A percentile compares a stretch with the other conserved stretches of the same genome.
These are phyloP conservation scores for Pseudohyphozyma bogoriensis DNA, from an alignment of 768 basidiomycete genomes.

Conservation along the genomic window DNA sequence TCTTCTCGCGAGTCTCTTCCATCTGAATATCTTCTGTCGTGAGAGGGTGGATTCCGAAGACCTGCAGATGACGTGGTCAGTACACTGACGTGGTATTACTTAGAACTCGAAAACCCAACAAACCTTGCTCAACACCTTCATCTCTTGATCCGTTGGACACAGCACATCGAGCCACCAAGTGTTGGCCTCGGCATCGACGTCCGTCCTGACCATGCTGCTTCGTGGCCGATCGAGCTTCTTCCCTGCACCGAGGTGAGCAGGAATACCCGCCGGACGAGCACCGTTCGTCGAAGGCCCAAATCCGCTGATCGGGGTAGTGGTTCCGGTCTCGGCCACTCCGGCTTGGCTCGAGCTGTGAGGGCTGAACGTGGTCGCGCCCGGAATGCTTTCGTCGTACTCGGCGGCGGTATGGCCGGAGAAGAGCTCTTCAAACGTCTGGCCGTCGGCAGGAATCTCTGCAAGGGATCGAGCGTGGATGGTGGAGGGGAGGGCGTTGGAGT, in stretches of 20 bases:
- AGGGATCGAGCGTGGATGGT: slow-evolving; percentile 92
- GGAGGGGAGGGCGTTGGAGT: slow-evolving; percentile 79
- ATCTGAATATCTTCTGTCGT: slow-evolving; percentile 99
- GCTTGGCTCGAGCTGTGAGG: not conserved
- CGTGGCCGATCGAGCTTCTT: not conserved
- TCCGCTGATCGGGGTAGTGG: slow-evolving; percentile 21
- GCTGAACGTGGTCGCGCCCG: not conserved
- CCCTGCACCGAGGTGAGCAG: slow-evolving; percentile 19
- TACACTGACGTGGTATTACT: not conserved
- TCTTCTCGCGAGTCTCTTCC: slow-evolving; percentile 99
- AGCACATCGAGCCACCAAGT: slow-evolving; percentile 98
- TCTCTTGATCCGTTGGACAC: slow-evolving; percentile 92
- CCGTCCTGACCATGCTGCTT: slow-evolving; percentile 7
- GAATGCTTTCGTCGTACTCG: slow-evolving; percentile 21
- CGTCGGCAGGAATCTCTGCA: slow-evolving; percentile 84
- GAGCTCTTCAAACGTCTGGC: slow-evolving; percentile 82
- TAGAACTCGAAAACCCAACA: slow-evolving; percentile 19
- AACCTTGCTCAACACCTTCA: slow-evolving; percentile 92
- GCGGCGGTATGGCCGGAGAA: slow-evolving; percentile 45
- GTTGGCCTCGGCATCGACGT: slow-evolving; percentile 54
- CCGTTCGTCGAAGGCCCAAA: slow-evolving; percentile 2
- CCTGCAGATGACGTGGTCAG: slow-evolving; percentile 44
- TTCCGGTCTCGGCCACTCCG: slow-evolving; percentile 6
- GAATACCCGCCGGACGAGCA: slow-evolving; percentile 7
- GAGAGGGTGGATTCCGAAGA: slow-evolving; percentile 91